These are phyloP conservation scores for Hygrocybe punicea DNA, from an alignment of 768 basidiomycete genomes.

Conservation along the genomic window DNA sequence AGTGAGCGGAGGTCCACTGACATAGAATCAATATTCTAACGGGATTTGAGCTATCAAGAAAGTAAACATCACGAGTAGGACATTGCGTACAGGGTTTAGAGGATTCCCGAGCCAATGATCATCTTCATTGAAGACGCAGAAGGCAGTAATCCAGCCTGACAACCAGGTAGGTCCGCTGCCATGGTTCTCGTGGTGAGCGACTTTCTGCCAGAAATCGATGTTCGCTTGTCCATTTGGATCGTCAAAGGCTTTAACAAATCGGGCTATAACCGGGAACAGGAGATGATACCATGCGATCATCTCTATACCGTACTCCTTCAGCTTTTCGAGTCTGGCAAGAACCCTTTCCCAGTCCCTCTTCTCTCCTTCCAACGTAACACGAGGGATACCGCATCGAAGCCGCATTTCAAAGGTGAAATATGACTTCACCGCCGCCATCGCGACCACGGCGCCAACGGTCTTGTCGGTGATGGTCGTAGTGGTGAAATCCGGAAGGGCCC, in stretches of 20 bases:
- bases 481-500: conserved; percentile 35
- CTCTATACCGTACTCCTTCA: conserved; percentile 32
- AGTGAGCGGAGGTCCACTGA: neutral
- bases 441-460: conserved; percentile 28
- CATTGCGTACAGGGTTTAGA: neutral
- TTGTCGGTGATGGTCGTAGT: conserved; percentile 35
- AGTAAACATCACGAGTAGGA: neutral
- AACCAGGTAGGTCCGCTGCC: neutral
- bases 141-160: neutral
- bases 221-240: conserved; percentile 22
- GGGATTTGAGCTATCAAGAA: neutral
- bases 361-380: conserved; percentile 34
- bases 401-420: conserved; percentile 28
- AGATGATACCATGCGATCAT: conserved; percentile 32
- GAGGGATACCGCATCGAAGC: conserved; percentile 35
- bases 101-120: neutral
- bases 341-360: conserved; percentile 33
- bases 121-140: neutral
- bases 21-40: neutral
- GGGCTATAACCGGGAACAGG: conserved; percentile 32
- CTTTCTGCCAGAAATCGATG: neutral
- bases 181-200: neutral
- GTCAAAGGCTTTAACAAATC: conserved; percentile 29
- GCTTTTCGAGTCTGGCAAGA: conserved; percentile 28
- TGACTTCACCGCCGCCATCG: conserved; percentile 34